These are phyloP conservation scores for Globisporangium apiculatum DNA, from an alignment of 352 stramenopile species.

Conservation along the genomic window DNA sequence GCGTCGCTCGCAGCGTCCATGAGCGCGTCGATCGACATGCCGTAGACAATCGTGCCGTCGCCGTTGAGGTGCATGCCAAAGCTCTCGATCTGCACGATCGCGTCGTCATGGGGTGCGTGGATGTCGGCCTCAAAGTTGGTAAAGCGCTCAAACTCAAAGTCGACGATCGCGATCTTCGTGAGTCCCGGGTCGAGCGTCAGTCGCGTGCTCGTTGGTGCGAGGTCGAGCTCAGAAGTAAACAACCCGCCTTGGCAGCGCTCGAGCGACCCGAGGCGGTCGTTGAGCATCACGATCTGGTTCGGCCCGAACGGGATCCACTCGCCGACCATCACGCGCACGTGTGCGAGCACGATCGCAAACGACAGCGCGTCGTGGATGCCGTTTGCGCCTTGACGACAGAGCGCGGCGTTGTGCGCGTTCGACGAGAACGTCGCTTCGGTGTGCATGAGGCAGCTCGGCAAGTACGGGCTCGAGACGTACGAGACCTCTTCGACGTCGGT, in stretches of 20 bases:
- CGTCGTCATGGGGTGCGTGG: constrained; percentile 88
- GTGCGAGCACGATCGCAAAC: constrained; percentile 95
- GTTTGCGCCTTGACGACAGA: constrained; percentile 75
- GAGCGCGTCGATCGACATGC: constrained; percentile 93
- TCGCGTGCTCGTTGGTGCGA: constrained; percentile 68
- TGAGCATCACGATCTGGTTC: constrained; percentile 97
- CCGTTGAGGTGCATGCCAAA: constrained; percentile 90
- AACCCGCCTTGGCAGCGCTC: constrained; percentile 95
- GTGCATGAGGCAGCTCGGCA: constrained; percentile 92
- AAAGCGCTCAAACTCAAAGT: constrained; percentile 96
- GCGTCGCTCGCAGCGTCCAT: constrained; percentile 96
- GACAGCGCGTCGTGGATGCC: constrained; percentile 93
- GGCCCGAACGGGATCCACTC: constrained; percentile 98
- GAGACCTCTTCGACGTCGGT: constrained; percentile 96
- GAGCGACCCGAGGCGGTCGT: constrained; percentile 94
- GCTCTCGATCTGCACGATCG: constrained; percentile 96
- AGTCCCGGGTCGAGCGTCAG: constrained; percentile 85
- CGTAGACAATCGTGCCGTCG: constrained; percentile 79
- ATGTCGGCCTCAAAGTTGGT: constrained; percentile 99
- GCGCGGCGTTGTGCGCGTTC: constrained; percentile 89
- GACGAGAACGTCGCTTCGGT: constrained; percentile 91
- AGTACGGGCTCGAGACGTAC: constrained; percentile 96
- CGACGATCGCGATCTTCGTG: constrained; percentile 95
- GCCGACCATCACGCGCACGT: constrained; percentile 95
- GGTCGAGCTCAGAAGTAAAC: constrained; percentile 93